Conservation (phyloP, 352 stramenopile species). For the Bremia lactucae region DNA sequence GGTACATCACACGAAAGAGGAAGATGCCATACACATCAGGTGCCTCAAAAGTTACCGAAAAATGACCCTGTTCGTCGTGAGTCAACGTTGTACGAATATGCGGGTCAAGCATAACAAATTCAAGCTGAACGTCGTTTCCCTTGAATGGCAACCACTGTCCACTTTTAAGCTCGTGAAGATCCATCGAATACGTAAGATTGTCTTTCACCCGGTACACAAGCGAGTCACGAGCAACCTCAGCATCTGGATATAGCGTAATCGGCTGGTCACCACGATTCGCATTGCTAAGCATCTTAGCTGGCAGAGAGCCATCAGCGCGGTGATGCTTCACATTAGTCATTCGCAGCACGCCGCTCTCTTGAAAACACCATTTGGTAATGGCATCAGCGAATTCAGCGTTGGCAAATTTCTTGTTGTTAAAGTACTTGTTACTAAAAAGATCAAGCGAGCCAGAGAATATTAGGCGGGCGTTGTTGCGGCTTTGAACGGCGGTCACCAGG, state of each 20-base stretch:
- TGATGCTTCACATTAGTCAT: conserved; percentile 83
- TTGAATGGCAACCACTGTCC: conserved; percentile 71
- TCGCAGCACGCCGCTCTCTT: conserved; percentile 79
- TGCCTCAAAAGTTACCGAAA: conserved; percentile 75
- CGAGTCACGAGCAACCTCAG: conserved; percentile 76
- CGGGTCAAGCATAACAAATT: conserved; percentile 93
- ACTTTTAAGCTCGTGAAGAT: conserved; percentile 80
- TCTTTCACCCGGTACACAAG: conserved; percentile 91
- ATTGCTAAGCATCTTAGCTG: conserved; percentile 86
- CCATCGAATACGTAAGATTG: conserved; percentile 87
- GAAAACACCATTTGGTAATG: conserved; percentile 80
- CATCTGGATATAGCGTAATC: conserved; percentile 84
- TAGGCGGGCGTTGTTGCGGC: conserved; percentile 86
- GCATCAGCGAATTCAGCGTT: conserved; percentile 70
- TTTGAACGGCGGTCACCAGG: conserved; percentile 79
- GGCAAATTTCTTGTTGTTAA: conserved; percentile 40
- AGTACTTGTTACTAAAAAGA: conserved; percentile 84
- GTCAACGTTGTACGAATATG: conserved; percentile 84
- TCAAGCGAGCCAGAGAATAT: conserved; percentile 82
- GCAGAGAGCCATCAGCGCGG: conserved; percentile 63
- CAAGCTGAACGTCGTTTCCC: conserved; percentile 84
- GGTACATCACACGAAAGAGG: conserved; percentile 89
- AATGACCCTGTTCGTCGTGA: conserved; percentile 64
- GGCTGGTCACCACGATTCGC: conserved; percentile 78
- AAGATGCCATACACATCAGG: conserved; percentile 92